Evolutionary conservation across 176 grass and related monocot species (phyloP), one percentile per base, ranked within the genome.

Genomic region (Metroxylon sagu): DNA sequence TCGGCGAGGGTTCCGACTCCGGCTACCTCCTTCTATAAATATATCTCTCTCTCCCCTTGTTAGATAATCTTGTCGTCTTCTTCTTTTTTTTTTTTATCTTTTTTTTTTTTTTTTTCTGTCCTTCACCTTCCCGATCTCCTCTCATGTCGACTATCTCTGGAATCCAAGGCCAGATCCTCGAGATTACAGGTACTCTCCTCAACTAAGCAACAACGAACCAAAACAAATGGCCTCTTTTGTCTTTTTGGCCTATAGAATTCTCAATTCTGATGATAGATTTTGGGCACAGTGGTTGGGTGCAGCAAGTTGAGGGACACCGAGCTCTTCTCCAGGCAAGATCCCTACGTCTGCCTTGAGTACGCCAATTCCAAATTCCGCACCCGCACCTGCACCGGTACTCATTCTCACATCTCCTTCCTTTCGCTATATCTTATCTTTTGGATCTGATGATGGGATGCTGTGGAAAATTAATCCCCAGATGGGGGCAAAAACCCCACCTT

Each of bases 331-430:
- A 77, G 92, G 3, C 86, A 88, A 75, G 91, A 96, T 62, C 86
- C 91, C 63, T 96, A 96, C 73, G 86, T 96, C 75, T 67, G 79
- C 65, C 0, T 96, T 69, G 86, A 90, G 21, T 96, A 90, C 67
- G 83, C 83, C 71, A 77, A 23, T 74, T 82, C 72, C 67, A 90
- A 81, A 74, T 59, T 82, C 19, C 86, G 91, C 53, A 90, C 86
- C 8, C 49, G 80, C 16, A 96, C 91, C 25, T 90, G 91, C 80
- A 90, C 86, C 19, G 83, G 91, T 95, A 14, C 0, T 48, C 57
- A 1, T 5, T 27, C 12, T 7, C 4, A 1, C 10, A 49, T 5
- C 6, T 2, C 18, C 0, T 4, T 48, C 4, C 3, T 17, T 2
- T 31, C 29, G 52, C 25, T 54, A 57, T 54, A 3, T 14, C 14